phyloP scores from a whole-genome alignment of 768 basidiomycete genomes.

The Mycena metata region DNA sequence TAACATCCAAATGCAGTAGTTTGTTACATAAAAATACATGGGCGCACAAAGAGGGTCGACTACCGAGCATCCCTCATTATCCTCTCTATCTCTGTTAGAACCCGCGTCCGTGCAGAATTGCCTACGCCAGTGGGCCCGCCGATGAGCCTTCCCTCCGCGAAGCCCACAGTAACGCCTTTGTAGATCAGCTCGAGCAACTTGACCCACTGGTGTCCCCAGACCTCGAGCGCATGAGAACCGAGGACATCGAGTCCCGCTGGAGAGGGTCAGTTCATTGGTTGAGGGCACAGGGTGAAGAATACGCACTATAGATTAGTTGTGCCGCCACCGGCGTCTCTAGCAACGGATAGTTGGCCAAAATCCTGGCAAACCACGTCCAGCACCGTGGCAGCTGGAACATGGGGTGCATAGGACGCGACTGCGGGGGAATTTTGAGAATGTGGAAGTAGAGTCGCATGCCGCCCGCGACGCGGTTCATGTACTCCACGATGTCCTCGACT shows the following conservation, averaged over 20 bases:
- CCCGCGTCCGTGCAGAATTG: conserved; percentile 71
- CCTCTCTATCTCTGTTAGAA: conserved; percentile 75
- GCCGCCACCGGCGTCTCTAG: conserved; percentile 72
- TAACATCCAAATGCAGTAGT: too few species aligned
- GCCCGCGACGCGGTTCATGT: conserved; percentile 77
- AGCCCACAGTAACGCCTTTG: conserved; percentile 70
- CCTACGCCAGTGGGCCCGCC: conserved; percentile 75
- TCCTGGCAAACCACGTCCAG: conserved; percentile 81
- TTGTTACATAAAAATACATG: too few species aligned
- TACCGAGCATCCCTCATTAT: conserved; percentile 56
- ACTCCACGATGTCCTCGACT: conserved; percentile 60
- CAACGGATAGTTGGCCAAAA: conserved; percentile 65
- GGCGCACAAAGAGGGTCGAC: not conserved
- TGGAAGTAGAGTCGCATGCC: conserved; percentile 91
- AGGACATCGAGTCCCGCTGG: conserved; percentile 80
- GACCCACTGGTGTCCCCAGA: conserved; percentile 87
- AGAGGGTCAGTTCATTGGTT: conserved; percentile 16
- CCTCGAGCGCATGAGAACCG: conserved; percentile 67
- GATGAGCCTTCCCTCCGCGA: conserved; percentile 61
- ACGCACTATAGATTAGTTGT: conserved; percentile 77
- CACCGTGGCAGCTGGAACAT: conserved; percentile 74
- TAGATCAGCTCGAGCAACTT: conserved; percentile 79
- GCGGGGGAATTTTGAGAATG: conserved; percentile 65
- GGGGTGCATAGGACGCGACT: conserved; percentile 57
- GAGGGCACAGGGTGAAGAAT: conserved; percentile 16